phyloP scores from a whole-genome alignment of 352 stramenopile species.

The Phytopythium helicoides region DNA sequence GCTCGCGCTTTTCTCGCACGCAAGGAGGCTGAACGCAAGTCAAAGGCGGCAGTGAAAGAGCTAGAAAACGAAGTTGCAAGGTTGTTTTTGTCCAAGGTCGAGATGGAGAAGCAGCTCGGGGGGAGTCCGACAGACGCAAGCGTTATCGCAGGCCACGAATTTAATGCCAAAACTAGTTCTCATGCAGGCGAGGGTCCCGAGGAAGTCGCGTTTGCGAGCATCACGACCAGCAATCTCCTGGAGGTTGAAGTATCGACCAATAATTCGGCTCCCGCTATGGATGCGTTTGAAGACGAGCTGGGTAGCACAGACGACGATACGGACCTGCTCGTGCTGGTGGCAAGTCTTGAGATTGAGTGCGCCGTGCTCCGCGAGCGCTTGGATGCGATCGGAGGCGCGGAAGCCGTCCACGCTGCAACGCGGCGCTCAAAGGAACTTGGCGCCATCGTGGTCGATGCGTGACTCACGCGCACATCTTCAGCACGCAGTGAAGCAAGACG shows the following conservation, averaged over 20 bases:
- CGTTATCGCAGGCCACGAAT: not conserved
- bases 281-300: conserved; percentile 10
- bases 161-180: not conserved
- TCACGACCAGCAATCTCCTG: not conserved
- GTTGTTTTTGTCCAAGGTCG: conserved; percentile 53
- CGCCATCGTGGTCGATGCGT: conserved; percentile 14
- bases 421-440: conserved; percentile 29
- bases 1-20: conserved; percentile 49
- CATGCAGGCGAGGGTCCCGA: not conserved
- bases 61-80: conserved; percentile 52
- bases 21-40: conserved; percentile 44
- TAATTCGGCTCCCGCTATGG: conserved; percentile 9
- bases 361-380: conserved; percentile 49
- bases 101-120: conserved; percentile 39
- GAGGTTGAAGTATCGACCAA: conserved; percentile 12
- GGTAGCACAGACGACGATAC: conserved; percentile 24
- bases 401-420: conserved; percentile 32
- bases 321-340: conserved; percentile 47
- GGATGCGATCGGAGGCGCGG: conserved; percentile 28
- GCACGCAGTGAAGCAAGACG: no score
- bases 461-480: not conserved
- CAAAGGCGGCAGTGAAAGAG: conserved; percentile 52
- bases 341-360: conserved; percentile 74
- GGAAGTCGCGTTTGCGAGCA: not conserved
- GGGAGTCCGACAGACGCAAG: conserved; percentile 1